Evolutionary conservation across 345 rosid species (phyloP), one percentile per base, ranked within the genome.

Genomic region (Barbarea vulgaris): DNA sequence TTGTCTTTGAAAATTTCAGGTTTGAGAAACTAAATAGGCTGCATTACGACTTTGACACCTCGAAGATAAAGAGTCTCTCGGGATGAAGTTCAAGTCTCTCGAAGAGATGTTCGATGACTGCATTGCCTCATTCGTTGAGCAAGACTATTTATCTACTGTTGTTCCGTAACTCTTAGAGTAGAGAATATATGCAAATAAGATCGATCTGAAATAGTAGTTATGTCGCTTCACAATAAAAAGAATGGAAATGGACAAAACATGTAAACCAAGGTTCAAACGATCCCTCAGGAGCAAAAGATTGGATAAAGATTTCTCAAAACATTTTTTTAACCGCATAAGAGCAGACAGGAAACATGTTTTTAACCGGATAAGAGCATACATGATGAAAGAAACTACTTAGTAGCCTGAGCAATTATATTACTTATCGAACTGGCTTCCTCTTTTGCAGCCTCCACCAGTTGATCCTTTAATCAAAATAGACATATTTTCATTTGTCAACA

Each of bases 401-500:
- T 89, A 78, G 97, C 97, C 80, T 95, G 99, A 6, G 97, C 91
- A 44, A 95, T 92, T 50, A 92, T 92, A 48, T 89, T 90, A 70
- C 97, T 90, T 55, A 95, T 87, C 10, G 99, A 95, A 79, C 86
- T 77, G 9, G 92, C 93, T 63, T 95, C 86, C 75, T 96, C 98
- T 86, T 96, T 96, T 42, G 97, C 98, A 25, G 88, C 80, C 87
- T 96, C 98, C 81, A 95, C 99, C 79, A 95, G 60, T 50, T 96
- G 86, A 81, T 95, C 99, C 98, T 90, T 68, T 69, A 75, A 33
- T 9, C 78, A 50, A 52, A 76, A 71, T 24, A 64, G 17, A 59
- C 19, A 31, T 6, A 18, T 19, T 36, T 9, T 36, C 24, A 41
- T 18, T 3, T 31, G 14, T 30, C 13, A 67, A 13, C 27, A 70